phyloP scores from a whole-genome alignment of 108 stramenopile genomes.

The Skeletonema tropicum region DNA sequence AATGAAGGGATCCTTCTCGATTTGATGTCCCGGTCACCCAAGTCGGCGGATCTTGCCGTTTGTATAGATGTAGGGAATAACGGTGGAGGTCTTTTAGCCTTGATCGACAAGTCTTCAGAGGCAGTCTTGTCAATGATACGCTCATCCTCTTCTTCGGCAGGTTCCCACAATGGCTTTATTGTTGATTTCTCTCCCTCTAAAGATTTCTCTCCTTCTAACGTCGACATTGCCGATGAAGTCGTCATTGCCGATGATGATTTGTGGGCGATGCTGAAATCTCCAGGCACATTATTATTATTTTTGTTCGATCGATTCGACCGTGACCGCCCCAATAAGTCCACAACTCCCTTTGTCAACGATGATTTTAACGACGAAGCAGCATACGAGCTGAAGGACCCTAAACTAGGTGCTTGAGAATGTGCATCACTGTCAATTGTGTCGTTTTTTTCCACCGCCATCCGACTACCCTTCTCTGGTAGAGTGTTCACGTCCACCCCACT shows the following conservation, averaged over 20 bases:
- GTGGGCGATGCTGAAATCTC: neutral
- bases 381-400: conserved; percentile 37
- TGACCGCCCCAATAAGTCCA: conserved; percentile 11
- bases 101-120: neutral
- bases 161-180: neutral
- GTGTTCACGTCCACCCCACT: conserved; percentile 24
- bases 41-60: neutral
- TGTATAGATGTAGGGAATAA: neutral
- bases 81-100: neutral
- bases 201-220: neutral
- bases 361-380: conserved; percentile 21
- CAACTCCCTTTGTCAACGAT: conserved; percentile 18
- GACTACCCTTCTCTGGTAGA: conserved; percentile 15
- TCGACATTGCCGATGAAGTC: neutral
- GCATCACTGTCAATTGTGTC: conserved; percentile 26
- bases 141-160: neutral
- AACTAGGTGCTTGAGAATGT: conserved; percentile 21
- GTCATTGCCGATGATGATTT: neutral
- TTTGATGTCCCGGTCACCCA: neutral
- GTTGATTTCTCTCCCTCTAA: neutral
- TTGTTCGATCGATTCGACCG: neutral
- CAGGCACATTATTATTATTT: neutral
- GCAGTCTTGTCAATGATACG: neutral
- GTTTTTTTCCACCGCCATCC: neutral
- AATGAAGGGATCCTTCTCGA: neutral